phyloP scores from a whole-genome alignment of 768 basidiomycete genomes.

The Rhodotorula graminis region DNA sequence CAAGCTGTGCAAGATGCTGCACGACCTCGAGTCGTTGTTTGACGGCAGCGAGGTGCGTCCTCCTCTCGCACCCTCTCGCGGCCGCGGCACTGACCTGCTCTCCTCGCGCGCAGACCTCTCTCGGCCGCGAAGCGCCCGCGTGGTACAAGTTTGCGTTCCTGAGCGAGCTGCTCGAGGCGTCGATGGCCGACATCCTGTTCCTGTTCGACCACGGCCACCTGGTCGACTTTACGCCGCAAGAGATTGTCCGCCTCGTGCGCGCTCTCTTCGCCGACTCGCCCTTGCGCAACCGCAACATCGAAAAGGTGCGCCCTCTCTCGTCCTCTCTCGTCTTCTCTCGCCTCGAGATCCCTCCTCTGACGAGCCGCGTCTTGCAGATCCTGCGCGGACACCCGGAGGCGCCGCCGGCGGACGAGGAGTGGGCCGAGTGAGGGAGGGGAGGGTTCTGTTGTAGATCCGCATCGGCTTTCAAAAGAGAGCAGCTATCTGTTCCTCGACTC shows the following conservation, averaged over 20 bases:
- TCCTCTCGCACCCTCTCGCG: neutral
- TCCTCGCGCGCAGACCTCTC: constrained; percentile 33
- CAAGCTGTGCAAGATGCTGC: constrained; percentile 47
- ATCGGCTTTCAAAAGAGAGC: too few species aligned
- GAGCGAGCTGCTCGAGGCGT: constrained; percentile 49
- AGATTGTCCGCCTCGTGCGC: constrained; percentile 48
- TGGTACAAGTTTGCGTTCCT: constrained; percentile 53
- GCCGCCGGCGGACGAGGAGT: constrained; percentile 19
- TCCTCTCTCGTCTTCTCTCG: too few species aligned
- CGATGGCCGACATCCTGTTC: constrained; percentile 50
- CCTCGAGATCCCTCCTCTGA: too few species aligned
- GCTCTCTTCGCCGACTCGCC: constrained; percentile 48
- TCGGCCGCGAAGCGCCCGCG: constrained; percentile 47
- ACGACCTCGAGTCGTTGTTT: constrained; percentile 49
- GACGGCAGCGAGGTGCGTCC: constrained; percentile 30
- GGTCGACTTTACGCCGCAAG: constrained; percentile 49
- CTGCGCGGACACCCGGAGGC: constrained; percentile 26
- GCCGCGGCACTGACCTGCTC: rapidly evolving
- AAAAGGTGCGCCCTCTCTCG: constrained; percentile 22
- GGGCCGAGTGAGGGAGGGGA: neutral
- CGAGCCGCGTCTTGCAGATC: neutral
- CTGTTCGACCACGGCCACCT: constrained; percentile 50
- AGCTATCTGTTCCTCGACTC: too few species aligned
- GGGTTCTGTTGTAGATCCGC: neutral
- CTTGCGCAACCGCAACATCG: constrained; percentile 39